Evolutionary conservation across 75 land plant genomes (phyloP).

Genomic region (Cryptomeria japonica): DNA sequence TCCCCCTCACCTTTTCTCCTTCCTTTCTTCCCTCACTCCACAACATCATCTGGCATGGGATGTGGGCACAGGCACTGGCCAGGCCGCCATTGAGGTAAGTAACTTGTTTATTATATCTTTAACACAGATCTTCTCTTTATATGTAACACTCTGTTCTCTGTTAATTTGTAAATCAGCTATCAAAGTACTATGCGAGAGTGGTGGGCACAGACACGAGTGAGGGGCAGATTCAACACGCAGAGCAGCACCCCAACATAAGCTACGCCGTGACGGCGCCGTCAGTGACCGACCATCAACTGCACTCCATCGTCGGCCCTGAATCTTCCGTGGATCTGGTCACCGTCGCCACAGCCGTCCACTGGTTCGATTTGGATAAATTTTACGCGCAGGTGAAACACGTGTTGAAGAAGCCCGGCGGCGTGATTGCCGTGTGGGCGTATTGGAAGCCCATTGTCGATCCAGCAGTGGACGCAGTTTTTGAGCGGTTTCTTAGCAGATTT

Average conservation of each 20-base stretch:
- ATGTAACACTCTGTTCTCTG: too few relatives aligned
- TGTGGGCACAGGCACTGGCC: neutral
- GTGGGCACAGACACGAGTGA: too few relatives aligned
- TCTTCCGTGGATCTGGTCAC: constrained; percentile 40
- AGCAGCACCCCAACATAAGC: too few relatives aligned
- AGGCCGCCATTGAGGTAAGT: neutral
- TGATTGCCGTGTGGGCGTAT: constrained; percentile 73
- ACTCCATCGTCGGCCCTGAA: constrained; percentile 17
- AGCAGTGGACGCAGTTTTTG: constrained; percentile 42
- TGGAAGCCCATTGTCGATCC: constrained; percentile 22
- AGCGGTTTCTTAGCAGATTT: neutral
- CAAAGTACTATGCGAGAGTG: neutral
- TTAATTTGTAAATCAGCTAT: neutral
- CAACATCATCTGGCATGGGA: neutral
- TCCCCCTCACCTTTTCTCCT: neutral
- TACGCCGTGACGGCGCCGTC: constrained; percentile 30
- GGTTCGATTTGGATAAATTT: constrained; percentile 73
- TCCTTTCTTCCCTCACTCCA: neutral
- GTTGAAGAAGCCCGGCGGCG: too few relatives aligned
- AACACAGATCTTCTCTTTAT: neutral
- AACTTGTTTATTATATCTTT: neutral
- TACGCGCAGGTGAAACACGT: constrained; percentile 28
- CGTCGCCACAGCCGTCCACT: constrained; percentile 73
- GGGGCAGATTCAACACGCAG: too few relatives aligned
- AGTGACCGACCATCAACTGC: constrained; percentile 34